A percentile compares a stretch with the other conserved stretches of the same genome.
These are phyloP conservation scores for Bolboschoenus planiculmis DNA, from an alignment of 176 grass and related monocot species.

Conservation along the genomic window DNA sequence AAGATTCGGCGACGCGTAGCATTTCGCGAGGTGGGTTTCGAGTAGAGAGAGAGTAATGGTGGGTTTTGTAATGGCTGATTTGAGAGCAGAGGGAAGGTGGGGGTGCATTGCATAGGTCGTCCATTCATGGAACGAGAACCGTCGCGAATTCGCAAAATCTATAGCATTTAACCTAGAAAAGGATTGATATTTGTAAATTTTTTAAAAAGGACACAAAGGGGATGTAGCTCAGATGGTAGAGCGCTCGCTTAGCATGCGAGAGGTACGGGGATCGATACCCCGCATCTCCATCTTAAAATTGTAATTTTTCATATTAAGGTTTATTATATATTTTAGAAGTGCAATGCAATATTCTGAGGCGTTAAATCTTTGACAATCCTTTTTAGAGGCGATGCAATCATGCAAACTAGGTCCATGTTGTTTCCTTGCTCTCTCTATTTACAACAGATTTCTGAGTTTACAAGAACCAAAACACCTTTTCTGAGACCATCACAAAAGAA, in stretches of 20 bases:
- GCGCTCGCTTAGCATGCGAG: slow-evolving; percentile 56
- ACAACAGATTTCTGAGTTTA: neutral
- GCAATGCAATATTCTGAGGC: too few relatives aligned
- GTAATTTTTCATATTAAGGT: too few relatives aligned
- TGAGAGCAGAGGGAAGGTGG: neutral
- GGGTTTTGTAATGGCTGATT: slow-evolving; percentile 17
- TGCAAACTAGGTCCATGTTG: neutral
- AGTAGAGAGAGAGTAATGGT: slow-evolving; percentile 70
- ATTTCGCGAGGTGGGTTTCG: slow-evolving; percentile 56
- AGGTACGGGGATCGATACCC: slow-evolving; percentile 47
- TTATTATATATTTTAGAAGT: too few relatives aligned
- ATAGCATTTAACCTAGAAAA: too few relatives aligned
- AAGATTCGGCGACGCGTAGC: slow-evolving; percentile 29
- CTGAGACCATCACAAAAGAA: neutral
- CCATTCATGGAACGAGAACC: too few relatives aligned
- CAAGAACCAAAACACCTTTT: neutral
- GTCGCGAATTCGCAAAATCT: too few relatives aligned
- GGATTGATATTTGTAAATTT: too few relatives aligned
- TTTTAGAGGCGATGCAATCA: neutral
- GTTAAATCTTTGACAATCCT: neutral
- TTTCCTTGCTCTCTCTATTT: too few relatives aligned
- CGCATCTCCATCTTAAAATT: slow-evolving; percentile 47
- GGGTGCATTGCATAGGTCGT: too few relatives aligned
- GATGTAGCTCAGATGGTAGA: slow-evolving; percentile 63
- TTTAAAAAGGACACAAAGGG: neutral